Evolutionary conservation across 2,329 filamentous ascomycete species (phyloP).

Genomic region (Ascochyta pisi): DNA sequence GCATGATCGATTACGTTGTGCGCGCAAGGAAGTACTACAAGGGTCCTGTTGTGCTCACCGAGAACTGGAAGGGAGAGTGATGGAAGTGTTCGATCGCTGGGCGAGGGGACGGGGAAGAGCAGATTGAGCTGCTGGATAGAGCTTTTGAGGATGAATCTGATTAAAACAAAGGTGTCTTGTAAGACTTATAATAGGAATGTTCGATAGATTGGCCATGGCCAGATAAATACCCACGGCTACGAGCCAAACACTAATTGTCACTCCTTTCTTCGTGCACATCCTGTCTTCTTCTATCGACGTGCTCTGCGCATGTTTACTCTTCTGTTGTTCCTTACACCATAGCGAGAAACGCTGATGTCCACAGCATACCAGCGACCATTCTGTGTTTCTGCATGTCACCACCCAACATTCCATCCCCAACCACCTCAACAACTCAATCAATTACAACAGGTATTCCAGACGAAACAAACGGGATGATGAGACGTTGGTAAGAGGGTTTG

Average conservation of each 20-base stretch:
- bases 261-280: not conserved
- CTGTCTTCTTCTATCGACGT: too few species aligned
- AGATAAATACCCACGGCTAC: constrained; percentile 8
- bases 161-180: constrained; percentile 2
- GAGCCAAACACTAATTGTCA: not conserved
- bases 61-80: constrained; percentile 34
- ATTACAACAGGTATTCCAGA: not conserved
- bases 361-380: too few species aligned
- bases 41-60: constrained; percentile 40
- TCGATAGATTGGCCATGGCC: constrained; percentile 1
- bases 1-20: constrained; percentile 38
- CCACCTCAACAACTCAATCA: not conserved
- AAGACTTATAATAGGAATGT: constrained; percentile 8
- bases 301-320: too few species aligned
- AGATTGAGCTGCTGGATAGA: constrained; percentile 5
- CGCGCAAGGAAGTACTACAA: constrained; percentile 44
- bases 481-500: not conserved
- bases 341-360: too few species aligned
- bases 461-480: not conserved
- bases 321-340: too few species aligned
- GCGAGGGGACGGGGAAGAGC: not conserved
- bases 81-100: constrained; percentile 1
- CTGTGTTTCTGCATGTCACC: not conserved
- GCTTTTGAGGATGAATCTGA: not conserved
- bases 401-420: too few species aligned